Base-by-base conservation (phyloP, 352 stramenopile species). In the Saprolegnia parasitica region DNA sequence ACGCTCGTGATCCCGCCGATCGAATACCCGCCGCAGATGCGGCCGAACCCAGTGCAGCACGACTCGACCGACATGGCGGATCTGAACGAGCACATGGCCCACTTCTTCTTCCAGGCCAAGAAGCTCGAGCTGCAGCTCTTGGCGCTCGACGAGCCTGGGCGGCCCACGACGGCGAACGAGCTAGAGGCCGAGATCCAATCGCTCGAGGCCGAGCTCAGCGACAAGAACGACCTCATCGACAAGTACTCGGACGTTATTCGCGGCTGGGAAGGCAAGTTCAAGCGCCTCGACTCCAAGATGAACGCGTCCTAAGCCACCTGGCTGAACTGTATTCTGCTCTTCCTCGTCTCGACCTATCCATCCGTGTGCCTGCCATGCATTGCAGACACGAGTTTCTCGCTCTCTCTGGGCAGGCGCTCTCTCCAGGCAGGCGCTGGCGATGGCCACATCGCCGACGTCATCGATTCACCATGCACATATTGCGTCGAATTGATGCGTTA, bases 191-290 rank as follows among this genome's bases (percentile, higher is more conserved):
- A 93, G 77, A 87, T 93, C 50, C 68, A 86, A 47, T 79, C 88
- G 60, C 72, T 93, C 8, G 85, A 93, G 68, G 77, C 77, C 56
- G 85, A 93, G 62, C 72, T 93, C 60, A 79, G 71, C 10, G 85
- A 93, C 76, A 93, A 93, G 74, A 90, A 89, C 76, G 85, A 93
- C 46, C 67, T 93, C 56, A 86, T 93, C 47, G 85, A 93, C 20
- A 93, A 93, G 68, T 93, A 93, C 74, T 76, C 74, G 62, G 85
- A 93, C 40, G 83, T 93, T n/a, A 79, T 90, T 60, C 81, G 81
- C 54, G 85, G 85, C 21, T 93, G 85, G 85, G 85, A 93, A 71
- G 78, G 85, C 58, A 93, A 93, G 70, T 93, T 93, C 68, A 89
- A 90, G 76, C 74, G 85, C 5, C 71, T 93, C 37, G 82, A 90